Evolutionary conservation across 768 basidiomycete species (phyloP).

Genomic region (Tricholomella constricta): DNA sequence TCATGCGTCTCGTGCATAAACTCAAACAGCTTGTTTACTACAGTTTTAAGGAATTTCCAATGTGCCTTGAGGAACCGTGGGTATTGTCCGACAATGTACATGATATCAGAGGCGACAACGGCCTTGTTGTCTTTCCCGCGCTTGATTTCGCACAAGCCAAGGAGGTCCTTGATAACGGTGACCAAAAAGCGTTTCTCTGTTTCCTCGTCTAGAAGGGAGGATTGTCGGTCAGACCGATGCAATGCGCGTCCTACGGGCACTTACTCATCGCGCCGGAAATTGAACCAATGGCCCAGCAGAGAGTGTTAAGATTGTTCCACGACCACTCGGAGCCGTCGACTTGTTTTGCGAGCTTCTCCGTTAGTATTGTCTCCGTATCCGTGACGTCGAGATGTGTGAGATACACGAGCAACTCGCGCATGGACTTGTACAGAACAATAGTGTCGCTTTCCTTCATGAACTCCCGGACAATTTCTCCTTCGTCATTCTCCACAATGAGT

Average conservation of each 20-base stretch:
- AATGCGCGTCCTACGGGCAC: conserved; percentile 32
- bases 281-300: conserved; percentile 99
- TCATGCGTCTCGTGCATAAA: conserved; percentile 99
- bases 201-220: conserved; percentile 75
- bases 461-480: conserved; percentile 98
- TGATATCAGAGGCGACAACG: conserved; percentile 93
- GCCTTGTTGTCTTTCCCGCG: conserved; percentile 99
- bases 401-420: conserved; percentile 97
- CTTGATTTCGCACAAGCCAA: conserved; percentile 98
- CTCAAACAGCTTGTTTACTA: conserved; percentile 99
- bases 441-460: conserved; percentile 99
- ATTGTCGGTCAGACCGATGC: background rate
- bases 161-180: conserved; percentile 96
- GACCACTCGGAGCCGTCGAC: conserved; percentile 99
- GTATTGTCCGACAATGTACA: conserved; percentile 99
- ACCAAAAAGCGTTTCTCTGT: conserved; percentile 99
- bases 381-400: conserved; percentile 95
- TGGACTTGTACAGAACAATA: conserved; percentile 97
- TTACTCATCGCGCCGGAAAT: conserved; percentile 99
- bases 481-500: conserved; percentile 97
- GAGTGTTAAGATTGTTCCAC: conserved; percentile 98
- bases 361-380: conserved; percentile 96
- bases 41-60: conserved; percentile 99
- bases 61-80: conserved; percentile 99
- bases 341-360: conserved; percentile 96